Conservation (phyloP, 768 basidiomycete species). For the Boletus reticulatus region DNA sequence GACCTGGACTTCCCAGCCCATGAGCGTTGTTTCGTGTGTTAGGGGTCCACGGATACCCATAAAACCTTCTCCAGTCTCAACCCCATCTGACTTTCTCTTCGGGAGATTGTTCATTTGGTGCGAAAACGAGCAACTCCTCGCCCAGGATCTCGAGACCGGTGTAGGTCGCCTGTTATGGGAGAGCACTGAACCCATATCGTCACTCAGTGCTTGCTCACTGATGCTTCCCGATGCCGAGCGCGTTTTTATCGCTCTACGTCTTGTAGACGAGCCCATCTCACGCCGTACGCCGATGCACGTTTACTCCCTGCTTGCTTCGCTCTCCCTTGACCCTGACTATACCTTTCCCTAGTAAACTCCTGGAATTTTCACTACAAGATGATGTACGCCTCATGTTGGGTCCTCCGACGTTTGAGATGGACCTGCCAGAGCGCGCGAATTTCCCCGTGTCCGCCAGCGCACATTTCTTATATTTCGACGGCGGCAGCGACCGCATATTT, state of each 20-base stretch:
- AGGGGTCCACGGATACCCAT: conserved; percentile 15
- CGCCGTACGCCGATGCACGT: conserved; percentile 22
- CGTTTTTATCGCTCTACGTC: conserved; percentile 19
- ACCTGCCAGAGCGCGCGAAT: conserved; percentile 15
- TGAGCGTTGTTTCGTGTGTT: conserved; percentile 5
- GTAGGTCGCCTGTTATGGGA: conserved; percentile 19
- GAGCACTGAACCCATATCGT: conserved; percentile 13
- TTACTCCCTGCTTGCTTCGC: background rate
- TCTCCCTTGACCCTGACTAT: conserved; percentile 5
- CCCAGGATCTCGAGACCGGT: conserved; percentile 21
- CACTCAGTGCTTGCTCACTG: conserved; percentile 18
- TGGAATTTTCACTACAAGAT: conserved; percentile 19
- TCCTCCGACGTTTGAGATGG: conserved; percentile 13
- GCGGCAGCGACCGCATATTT: conserved; percentile 14
- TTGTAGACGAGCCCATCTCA: conserved; percentile 13
- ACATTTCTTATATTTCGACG: conserved; percentile 18
- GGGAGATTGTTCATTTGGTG: conserved; percentile 24
- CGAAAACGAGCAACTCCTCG: conserved; percentile 18
- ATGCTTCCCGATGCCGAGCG: conserved; percentile 15
- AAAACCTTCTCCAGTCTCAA: conserved; percentile 13
- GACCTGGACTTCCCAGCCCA: conserved; percentile 20
- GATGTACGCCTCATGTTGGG: conserved; percentile 11
- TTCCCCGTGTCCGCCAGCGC: conserved; percentile 15
- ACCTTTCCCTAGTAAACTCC: conserved; percentile 14
- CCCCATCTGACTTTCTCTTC: conserved; percentile 22